phyloP scores from a whole-genome alignment of 192 early-diverging fungal genomes.

The Mortierella claussenii region DNA sequence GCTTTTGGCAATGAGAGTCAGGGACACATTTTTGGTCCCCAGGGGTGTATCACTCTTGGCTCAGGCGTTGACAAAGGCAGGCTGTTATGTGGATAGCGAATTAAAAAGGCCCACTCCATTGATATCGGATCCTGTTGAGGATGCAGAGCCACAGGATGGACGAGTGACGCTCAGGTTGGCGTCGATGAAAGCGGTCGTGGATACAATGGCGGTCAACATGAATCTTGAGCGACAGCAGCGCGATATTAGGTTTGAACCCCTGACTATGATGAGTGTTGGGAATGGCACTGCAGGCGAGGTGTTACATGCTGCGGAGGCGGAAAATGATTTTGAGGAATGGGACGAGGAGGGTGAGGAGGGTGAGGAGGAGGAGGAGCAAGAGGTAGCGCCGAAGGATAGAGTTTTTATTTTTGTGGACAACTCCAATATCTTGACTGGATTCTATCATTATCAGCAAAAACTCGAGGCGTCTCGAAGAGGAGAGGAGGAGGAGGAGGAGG shows the following conservation, averaged over 20 bases:
- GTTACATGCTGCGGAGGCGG: too few species aligned
- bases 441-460: conserved; percentile 33
- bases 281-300: too few species aligned
- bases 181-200: too few species aligned
- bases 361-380: neutral
- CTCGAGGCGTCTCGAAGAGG: neutral
- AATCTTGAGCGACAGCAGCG: too few species aligned
- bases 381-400: neutral
- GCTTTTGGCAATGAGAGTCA: conserved; percentile 20
- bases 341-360: neutral
- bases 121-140: neutral
- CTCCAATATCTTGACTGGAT: conserved; percentile 58
- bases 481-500: too few species aligned
- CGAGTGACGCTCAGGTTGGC: too few species aligned
- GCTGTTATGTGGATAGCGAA: neutral
- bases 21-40: conserved; percentile 14
- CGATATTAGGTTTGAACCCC: too few species aligned
- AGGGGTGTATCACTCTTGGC: neutral
- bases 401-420: conserved; percentile 60
- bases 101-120: neutral
- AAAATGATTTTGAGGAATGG: neutral
- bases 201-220: too few species aligned
- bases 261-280: too few species aligned
- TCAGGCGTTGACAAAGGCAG: conserved; percentile 1
- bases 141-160: too few species aligned